These are phyloP conservation scores for Murraya paniculata DNA, from an alignment of 345 rosid genomes.

Conservation along the genomic window DNA sequence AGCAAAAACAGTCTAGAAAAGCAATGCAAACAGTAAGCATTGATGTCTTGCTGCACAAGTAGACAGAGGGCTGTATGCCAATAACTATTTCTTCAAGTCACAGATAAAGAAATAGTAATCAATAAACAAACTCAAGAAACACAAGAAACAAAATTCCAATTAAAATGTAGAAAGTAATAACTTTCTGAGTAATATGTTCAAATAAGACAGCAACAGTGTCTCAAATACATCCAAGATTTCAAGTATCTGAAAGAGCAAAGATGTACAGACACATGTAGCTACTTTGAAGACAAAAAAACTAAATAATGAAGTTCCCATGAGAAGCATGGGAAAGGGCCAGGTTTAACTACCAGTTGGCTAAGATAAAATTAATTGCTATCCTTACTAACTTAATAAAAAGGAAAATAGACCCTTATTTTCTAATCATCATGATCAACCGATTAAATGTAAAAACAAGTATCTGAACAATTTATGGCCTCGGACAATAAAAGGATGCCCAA, in stretches of 20 bases:
- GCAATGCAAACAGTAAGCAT: conserved; percentile 7
- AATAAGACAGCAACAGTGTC: conserved; percentile 2
- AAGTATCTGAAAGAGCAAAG: neutral
- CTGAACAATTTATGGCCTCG: neutral
- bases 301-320: conserved; percentile 1
- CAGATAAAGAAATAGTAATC: conserved; percentile 2
- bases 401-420: neutral
- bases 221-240: neutral
- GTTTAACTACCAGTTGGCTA: neutral
- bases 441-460: neutral
- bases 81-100: conserved; percentile 5
- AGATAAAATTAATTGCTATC: neutral
- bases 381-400: neutral
- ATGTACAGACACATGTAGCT: neutral
- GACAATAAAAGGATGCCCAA: neutral
- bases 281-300: neutral
- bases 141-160: neutral
- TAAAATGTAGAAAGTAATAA: conserved; percentile 3
- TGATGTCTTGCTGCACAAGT: neutral
- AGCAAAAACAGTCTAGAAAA: conserved; percentile 76
- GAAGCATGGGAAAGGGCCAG: neutral
- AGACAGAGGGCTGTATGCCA: neutral
- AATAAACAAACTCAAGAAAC: conserved; percentile 5
- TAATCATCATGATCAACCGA: neutral
- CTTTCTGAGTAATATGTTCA: neutral